phyloP scores from a whole-genome alignment of 2,329 filamentous ascomycete genomes.

The Trichothecium sympodiale region DNA sequence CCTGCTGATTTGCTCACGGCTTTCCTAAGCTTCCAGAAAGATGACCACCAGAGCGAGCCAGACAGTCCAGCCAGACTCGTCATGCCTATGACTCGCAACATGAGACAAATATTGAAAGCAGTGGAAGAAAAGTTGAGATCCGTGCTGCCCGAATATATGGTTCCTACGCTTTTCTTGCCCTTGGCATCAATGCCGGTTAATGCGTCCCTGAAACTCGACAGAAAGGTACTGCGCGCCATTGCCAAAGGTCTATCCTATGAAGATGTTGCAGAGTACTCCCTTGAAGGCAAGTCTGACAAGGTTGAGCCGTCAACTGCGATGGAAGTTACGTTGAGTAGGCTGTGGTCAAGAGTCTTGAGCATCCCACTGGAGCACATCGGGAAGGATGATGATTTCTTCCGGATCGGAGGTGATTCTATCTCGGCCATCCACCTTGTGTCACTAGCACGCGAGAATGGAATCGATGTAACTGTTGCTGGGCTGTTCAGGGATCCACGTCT shows the following conservation, averaged over 20 bases:
- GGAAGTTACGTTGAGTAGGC: not conserved
- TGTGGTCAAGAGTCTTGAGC: conserved; percentile 6
- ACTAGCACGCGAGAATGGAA: not conserved
- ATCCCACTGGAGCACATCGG: conserved; percentile 14
- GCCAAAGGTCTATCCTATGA: not conserved
- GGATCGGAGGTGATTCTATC: conserved; percentile 35
- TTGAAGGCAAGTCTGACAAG: too few relatives aligned
- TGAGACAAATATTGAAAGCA: too few relatives aligned
- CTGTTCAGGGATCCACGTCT: too few relatives aligned
- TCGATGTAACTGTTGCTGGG: too few relatives aligned
- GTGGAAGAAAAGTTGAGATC: too few relatives aligned
- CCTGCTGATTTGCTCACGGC: not conserved
- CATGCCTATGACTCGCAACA: too few relatives aligned
- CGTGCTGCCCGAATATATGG: conserved; percentile 6
- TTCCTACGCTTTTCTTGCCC: conserved; percentile 5
- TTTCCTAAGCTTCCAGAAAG: not conserved
- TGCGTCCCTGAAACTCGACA: not conserved
- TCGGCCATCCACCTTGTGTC: too few relatives aligned
- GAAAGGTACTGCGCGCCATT: not conserved
- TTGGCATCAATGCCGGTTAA: conserved; percentile 1
- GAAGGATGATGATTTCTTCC: conserved; percentile 32
- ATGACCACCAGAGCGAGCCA: too few relatives aligned
- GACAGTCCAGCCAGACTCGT: too few relatives aligned
- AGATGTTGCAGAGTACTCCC: not conserved
- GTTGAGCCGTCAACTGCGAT: not conserved